Evolutionary conservation across 2,329 filamentous ascomycete genomes (phyloP), one percentile per base, ranked within the genome.

Genomic region (Teratosphaeria gauchensis): DNA sequence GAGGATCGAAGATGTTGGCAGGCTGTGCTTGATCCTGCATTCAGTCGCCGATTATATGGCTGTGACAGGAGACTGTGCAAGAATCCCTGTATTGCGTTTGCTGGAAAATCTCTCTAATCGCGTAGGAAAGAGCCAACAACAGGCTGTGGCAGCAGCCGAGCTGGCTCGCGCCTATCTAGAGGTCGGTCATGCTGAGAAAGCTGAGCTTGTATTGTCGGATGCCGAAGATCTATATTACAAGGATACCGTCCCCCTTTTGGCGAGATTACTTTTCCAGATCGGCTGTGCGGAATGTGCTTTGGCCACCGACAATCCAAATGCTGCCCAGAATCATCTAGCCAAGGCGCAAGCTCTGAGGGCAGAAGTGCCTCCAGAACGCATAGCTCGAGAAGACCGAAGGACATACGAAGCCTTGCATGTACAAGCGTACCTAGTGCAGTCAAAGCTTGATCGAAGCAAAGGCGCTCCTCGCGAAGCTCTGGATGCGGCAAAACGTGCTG

Each of bases 151-250:
- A 14, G 24, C 51, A 28, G 38, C n/a, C 11, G 54, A 75, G 14
- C 72, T 85, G 6, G 80, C 78, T 1, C 64, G 79, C 7, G 81
- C 84, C 62, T 83, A 84, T 65, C 75, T 84, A 51, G 76, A 78
- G 4, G 76, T 87, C 61, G 85, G 84, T 31, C 83, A 85, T 64
- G 80, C 80, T 54, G 80, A 80, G 51, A 82, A 82, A 66, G 83
- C 84, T 53, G 78, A 78, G 6, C 68, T 78, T 4, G 71, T 80
- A 2, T 78, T 96, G 16, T 77, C 80, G 0, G 79, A 81, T 57
- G 84, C 84, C 2, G 80, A 85, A 62, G 72, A 75, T 21, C 78
- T 81, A 55, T 63, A 80, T 5, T 67, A 69, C 11, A 71, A 70
- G 8, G 71, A 72, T 48, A 69, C 71, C 1, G 64, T 78, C 1